Conservation (phyloP, 1,139 yeast genomes). For the Diutina sp. region DNA sequence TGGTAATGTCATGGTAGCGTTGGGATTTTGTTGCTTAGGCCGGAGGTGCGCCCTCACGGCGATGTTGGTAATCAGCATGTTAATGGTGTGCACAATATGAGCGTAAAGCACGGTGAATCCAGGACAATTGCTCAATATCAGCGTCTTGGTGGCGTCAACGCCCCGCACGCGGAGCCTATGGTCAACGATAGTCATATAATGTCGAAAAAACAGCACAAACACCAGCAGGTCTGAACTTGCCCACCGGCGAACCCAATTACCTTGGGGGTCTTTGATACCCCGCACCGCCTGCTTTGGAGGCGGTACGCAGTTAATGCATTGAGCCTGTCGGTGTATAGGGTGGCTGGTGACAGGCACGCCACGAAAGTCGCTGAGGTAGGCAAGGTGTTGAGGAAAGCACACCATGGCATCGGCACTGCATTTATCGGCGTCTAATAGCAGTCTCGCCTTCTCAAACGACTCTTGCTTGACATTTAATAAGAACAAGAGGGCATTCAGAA, state of each 20-base stretch:
- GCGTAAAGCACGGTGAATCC: slow-evolving; percentile 26
- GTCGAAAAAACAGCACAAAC: slow-evolving; percentile 65
- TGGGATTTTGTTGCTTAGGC: background rate
- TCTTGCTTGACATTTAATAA: slow-evolving; percentile 42
- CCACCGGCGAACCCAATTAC: slow-evolving; percentile 55
- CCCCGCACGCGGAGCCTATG: slow-evolving; percentile 2
- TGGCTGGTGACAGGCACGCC: slow-evolving; percentile 11
- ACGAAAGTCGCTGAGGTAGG: slow-evolving; percentile 20
- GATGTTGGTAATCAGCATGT: slow-evolving; percentile 21
- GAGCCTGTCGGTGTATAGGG: background rate
- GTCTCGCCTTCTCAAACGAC: slow-evolving; percentile 2
- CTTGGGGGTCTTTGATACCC: slow-evolving; percentile 49
- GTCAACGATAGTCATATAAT: slow-evolving; percentile 31
- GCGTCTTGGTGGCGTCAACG: slow-evolving; percentile 10
- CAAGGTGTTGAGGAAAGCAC: slow-evolving; percentile 27
- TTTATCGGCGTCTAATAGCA: background rate
- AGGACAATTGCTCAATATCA: slow-evolving; percentile 12
- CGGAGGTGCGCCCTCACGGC: slow-evolving; percentile 2
- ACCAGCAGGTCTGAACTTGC: slow-evolving; percentile 45
- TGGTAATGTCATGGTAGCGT: slow-evolving; percentile 3
- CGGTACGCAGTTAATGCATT: slow-evolving; percentile 17
- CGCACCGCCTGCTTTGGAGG: slow-evolving; percentile 44
- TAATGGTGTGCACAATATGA: slow-evolving; percentile 25
- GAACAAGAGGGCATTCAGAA: slow-evolving; percentile 49
- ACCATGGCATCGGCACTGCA: slow-evolving; percentile 4